Base-by-base conservation (phyloP, 352 stramenopile genomes). In the Aphanomyces invadans region DNA sequence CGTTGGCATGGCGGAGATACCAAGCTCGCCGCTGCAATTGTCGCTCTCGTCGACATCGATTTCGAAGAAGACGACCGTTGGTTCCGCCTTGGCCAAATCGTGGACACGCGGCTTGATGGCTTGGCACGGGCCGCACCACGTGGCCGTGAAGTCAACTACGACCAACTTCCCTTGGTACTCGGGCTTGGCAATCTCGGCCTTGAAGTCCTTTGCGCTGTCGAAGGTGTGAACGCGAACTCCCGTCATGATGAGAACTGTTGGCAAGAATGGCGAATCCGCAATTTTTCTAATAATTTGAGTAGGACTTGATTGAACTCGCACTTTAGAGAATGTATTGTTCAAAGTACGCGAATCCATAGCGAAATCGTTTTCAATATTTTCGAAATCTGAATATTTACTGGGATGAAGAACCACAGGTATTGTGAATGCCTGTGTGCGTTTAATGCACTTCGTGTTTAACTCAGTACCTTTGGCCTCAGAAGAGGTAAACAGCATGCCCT, bases 1-100 rank as follows among this genome's bases (percentile, higher is more conserved):
- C 25, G 93, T 98, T 5, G 93, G 93, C 90, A 98, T 97, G 33
- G 89, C 86, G 17, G 71, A 79, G 71, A 98, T 88, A 29, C 83
- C 88, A 68, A 65, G 31, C 49, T 36, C 49, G 2, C 42, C 49
- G 26, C 26, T 51, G 2, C 25, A 21, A 17, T 33, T 38, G 49
- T 65, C 49, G 21, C 44, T 62, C 36, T 92, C 86, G 56, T 95
- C 87, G 17, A 96, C 87, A 46, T 96, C 87, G 38, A 96, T 82
- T 69, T 93, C 92, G 48, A 95, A 73, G 71, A 96, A 95, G 56
- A 92, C 78, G n/a, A 82, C 81, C 70, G 79, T 87, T 33, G 80
- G 77, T 53, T 90, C 88, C 69, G 89, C 90, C 72, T 81, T 82
- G 59, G 80, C 89, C 21, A 95, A 70, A 49, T 90, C 83, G 61